A percentile compares a stretch with the other conserved stretches of the same genome.
Conservation (phyloP, 1,139 yeast species). For the Ogataea hybrid region DNA sequence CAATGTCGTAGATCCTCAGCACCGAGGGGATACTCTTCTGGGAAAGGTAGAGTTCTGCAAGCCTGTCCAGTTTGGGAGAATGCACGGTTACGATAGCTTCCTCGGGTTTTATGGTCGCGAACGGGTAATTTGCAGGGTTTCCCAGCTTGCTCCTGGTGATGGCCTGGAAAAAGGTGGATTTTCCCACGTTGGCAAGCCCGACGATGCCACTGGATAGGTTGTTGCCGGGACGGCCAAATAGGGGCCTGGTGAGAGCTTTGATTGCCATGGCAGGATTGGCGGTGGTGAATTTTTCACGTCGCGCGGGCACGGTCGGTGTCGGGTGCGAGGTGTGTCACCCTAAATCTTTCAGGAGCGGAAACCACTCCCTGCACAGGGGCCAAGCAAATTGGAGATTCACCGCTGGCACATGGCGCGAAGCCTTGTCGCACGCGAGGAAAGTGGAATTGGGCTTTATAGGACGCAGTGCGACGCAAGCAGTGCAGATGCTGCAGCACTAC, state of each 20-base stretch:
- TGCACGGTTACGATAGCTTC: constrained; percentile 62
- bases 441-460: not conserved
- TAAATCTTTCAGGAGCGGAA: not conserved
- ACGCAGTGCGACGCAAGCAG: not conserved
- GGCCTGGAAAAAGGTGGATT: constrained; percentile 63
- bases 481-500: not conserved
- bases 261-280: not conserved
- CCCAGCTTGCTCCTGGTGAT: constrained; percentile 71
- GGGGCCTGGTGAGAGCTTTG: constrained; percentile 15
- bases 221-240: constrained; percentile 55
- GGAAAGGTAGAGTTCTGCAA: constrained; percentile 47
- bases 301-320: too few relatives aligned
- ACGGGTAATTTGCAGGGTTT: constrained; percentile 78
- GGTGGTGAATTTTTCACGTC: too few relatives aligned
- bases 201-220: constrained; percentile 59
- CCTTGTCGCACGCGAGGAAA: not conserved
- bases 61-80: constrained; percentile 45
- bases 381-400: not conserved
- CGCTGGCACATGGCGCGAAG: too few relatives aligned
- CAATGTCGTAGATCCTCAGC: constrained; percentile 66
- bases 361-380: constrained; percentile 3
- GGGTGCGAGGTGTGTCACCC: constrained; percentile 1
- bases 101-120: constrained; percentile 76
- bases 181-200: constrained; percentile 77
- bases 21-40: constrained; percentile 47